Percentiles rank a stretch among this genome's conserved stretches.
Evolutionary conservation across 257 asterid genomes (phyloP).

Genomic region (Fraxinus pennsylvanica): DNA sequence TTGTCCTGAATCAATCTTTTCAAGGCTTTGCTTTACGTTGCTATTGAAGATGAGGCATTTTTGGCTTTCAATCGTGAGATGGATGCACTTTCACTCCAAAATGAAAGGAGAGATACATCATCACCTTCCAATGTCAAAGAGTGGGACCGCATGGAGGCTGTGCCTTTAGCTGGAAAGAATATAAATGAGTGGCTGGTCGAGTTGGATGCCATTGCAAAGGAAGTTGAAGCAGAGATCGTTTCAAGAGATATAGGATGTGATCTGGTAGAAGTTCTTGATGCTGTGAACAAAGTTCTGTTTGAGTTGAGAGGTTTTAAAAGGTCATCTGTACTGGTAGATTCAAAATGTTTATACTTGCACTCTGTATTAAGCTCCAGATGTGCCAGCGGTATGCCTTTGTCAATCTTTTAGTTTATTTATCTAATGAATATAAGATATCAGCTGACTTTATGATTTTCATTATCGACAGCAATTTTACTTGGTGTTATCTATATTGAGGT

Average conservation of each 20-base stretch:
- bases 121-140: conserved; percentile 36
- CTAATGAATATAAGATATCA: neutral
- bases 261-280: conserved; percentile 75
- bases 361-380: conserved; percentile 69
- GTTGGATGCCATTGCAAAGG: conserved; percentile 73
- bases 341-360: conserved; percentile 83
- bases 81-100: conserved; percentile 55
- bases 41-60: conserved; percentile 84
- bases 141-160: conserved; percentile 56
- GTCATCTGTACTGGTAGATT: conserved; percentile 68
- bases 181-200: conserved; percentile 74
- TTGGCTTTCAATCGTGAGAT: conserved; percentile 68
- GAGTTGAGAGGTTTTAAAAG: conserved; percentile 75
- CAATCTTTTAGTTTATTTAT: conserved; percentile 13
- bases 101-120: conserved; percentile 51
- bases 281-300: conserved; percentile 80
- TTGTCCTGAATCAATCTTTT: neutral
- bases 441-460: conserved; percentile 25
- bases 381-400: conserved; percentile 63
- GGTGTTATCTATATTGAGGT: conserved; percentile 95
- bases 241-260: conserved; percentile 83
- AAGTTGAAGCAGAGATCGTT: conserved; percentile 86
- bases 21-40: conserved; percentile 82
- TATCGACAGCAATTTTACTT: conserved; percentile 76
- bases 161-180: conserved; percentile 80